phyloP scores from a whole-genome alignment of 805 yeast genomes.

The Lipomyces sp. region DNA sequence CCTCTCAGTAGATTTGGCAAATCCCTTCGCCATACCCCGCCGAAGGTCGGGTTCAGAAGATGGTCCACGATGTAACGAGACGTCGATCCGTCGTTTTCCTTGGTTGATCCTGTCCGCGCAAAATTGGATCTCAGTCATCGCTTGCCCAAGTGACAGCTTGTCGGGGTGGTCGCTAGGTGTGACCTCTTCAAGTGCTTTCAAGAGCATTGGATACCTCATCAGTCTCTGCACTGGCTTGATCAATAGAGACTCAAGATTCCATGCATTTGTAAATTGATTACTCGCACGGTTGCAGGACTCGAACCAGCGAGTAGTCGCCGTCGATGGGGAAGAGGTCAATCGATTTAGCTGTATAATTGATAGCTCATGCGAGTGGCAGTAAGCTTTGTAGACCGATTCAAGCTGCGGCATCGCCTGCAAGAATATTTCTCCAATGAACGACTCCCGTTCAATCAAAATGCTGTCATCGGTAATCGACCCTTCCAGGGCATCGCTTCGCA shows the following conservation, averaged over 20 bases:
- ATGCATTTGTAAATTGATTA: constrained; percentile 37
- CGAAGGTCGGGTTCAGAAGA: constrained; percentile 11
- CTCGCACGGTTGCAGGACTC: constrained; percentile 34
- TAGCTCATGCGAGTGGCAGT: constrained; percentile 35
- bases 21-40: constrained; percentile 2
- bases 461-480: constrained; percentile 30
- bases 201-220: constrained; percentile 43
- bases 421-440: constrained; percentile 36
- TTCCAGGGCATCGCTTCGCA: constrained; percentile 11
- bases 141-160: constrained; percentile 38
- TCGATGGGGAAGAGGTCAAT: constrained; percentile 29
- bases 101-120: constrained; percentile 20
- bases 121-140: constrained; percentile 10
- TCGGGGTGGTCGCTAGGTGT: constrained; percentile 45
- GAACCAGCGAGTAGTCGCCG: constrained; percentile 39
- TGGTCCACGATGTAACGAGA: too few species aligned
- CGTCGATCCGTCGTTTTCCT: not conserved
- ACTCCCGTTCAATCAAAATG: constrained; percentile 14
- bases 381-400: constrained; percentile 37
- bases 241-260: constrained; percentile 44
- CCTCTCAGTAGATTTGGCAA: constrained; percentile 19
- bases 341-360: constrained; percentile 36
- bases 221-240: constrained; percentile 48
- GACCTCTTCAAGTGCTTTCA: constrained; percentile 35
- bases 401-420: constrained; percentile 33